Evolutionary conservation across 257 asterid species (phyloP).

Genomic region (Paraleonurus japonicus): DNA sequence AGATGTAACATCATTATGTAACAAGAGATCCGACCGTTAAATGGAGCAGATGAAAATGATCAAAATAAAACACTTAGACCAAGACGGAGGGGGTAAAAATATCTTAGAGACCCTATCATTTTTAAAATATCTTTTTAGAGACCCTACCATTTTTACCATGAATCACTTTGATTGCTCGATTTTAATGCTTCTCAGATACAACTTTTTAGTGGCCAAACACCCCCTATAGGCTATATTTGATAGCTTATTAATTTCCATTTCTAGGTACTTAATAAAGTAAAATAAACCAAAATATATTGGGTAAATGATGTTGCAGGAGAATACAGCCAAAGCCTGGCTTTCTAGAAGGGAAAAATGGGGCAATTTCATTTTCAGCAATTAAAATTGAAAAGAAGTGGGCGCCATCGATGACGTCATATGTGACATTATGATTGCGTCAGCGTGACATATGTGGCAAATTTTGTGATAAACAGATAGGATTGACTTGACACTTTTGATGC

Average conservation of each 20-base stretch:
- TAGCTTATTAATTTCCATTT: neutral
- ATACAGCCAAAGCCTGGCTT: slow-evolving; percentile 17
- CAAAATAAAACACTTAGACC: too few species aligned
- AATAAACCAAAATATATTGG: neutral
- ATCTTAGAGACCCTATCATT: too few species aligned
- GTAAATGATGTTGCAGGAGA: neutral
- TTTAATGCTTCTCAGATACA: too few species aligned
- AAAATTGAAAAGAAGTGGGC: neutral
- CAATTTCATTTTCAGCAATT: slow-evolving; percentile 3
- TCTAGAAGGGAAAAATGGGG: slow-evolving; percentile 35
- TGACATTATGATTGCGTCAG: slow-evolving; percentile 12
- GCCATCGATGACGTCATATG: slow-evolving; percentile 28
- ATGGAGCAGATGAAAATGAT: too few species aligned
- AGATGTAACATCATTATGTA: too few species aligned
- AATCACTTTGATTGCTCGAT: too few species aligned
- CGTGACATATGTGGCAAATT: slow-evolving; percentile 24
- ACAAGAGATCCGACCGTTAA: too few species aligned
- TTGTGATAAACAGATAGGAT: slow-evolving; percentile 29
- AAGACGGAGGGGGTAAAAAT: too few species aligned
- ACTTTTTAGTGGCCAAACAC: neutral
- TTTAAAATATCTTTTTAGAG: too few species aligned
- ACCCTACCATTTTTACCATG: too few species aligned
- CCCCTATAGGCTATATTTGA: neutral
- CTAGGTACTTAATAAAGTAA: neutral
- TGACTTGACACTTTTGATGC: slow-evolving; percentile 25